These are phyloP conservation scores for Emericellopsis terricola DNA, from an alignment of 495 filamentous ascomycete species.

Conservation along the genomic window DNA sequence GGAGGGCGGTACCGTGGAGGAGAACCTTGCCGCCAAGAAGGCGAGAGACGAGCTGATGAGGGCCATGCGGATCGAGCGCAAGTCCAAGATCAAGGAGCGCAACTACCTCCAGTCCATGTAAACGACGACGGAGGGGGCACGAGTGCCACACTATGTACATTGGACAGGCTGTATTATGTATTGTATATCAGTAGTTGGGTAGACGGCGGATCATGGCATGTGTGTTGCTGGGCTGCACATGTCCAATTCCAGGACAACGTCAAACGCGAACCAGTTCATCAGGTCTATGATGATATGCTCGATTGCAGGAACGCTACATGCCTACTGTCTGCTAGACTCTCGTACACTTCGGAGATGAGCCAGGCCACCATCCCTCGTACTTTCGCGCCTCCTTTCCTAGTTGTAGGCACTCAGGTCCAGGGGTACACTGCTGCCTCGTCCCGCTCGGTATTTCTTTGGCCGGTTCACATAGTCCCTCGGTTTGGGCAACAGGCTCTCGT, in stretches of 20 bases:
- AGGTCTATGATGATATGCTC: too few relatives aligned
- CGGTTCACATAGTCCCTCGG: slow-evolving; percentile 61
- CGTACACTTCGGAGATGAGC: too few relatives aligned
- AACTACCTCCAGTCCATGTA: slow-evolving; percentile 85
- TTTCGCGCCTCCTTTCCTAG: too few relatives aligned
- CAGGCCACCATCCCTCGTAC: too few relatives aligned
- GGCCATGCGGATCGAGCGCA: slow-evolving; percentile 53
- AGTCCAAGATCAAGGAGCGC: slow-evolving; percentile 68
- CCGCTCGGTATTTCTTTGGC: slow-evolving; percentile 66
- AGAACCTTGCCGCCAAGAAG: slow-evolving; percentile 35
- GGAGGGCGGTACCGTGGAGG: slow-evolving; percentile 36
- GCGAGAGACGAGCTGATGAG: slow-evolving; percentile 48
- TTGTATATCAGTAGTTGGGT: too few relatives aligned
- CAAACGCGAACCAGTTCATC: too few relatives aligned
- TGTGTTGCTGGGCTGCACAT: too few relatives aligned
- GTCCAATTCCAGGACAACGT: too few relatives aligned
- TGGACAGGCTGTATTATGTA: too few relatives aligned
- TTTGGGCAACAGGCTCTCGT: slow-evolving; percentile 66
- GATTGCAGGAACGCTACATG: too few relatives aligned
- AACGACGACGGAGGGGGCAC: slow-evolving; percentile 4
- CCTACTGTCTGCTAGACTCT: too few relatives aligned
- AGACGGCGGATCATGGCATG: too few relatives aligned
- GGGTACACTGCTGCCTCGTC: slow-evolving; percentile 84
- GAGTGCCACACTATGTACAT: neutral
- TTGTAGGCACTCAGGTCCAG: slow-evolving; percentile 62